These are phyloP conservation scores for Tetracentron sinense DNA, from an alignment of 164 flowering plant genomes.

Conservation along the genomic window DNA sequence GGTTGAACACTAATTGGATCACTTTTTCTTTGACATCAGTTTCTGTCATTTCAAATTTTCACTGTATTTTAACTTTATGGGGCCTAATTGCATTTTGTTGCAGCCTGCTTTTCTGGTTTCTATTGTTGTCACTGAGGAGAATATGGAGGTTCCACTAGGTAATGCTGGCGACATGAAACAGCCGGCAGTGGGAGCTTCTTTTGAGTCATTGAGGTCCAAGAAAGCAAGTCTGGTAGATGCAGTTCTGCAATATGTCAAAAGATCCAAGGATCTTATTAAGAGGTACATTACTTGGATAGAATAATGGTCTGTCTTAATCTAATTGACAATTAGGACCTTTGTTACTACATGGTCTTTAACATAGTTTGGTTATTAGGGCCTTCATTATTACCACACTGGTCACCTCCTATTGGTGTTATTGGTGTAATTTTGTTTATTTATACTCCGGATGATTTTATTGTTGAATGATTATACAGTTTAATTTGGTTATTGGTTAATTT, in stretches of 20 bases:
- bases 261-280: conserved; percentile 46
- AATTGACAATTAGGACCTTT: neutral
- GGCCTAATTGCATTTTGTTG: conserved; percentile 13
- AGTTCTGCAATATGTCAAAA: conserved; percentile 44
- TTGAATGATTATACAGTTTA: neutral
- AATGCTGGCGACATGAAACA: conserved; percentile 20
- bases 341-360: neutral
- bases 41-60: neutral
- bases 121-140: conserved; percentile 36
- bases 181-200: conserved; percentile 20
- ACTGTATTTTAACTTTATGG: neutral
- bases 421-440: neutral
- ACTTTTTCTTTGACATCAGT: no score
- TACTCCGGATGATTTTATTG: neutral
- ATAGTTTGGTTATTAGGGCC: neutral
- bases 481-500: conserved; percentile 3
- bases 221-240: conserved; percentile 37
- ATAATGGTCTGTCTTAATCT: conserved; percentile 2
- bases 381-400: neutral
- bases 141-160: conserved; percentile 18
- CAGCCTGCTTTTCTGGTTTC: conserved; percentile 85
- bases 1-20: neutral
- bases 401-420: neutral
- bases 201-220: conserved; percentile 15
- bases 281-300: conserved; percentile 37